A percentile compares a stretch with the other conserved stretches of the same genome.
Evolutionary conservation across 164 flowering plant genomes (phyloP).

Genomic region (Vitis cinerea): DNA sequence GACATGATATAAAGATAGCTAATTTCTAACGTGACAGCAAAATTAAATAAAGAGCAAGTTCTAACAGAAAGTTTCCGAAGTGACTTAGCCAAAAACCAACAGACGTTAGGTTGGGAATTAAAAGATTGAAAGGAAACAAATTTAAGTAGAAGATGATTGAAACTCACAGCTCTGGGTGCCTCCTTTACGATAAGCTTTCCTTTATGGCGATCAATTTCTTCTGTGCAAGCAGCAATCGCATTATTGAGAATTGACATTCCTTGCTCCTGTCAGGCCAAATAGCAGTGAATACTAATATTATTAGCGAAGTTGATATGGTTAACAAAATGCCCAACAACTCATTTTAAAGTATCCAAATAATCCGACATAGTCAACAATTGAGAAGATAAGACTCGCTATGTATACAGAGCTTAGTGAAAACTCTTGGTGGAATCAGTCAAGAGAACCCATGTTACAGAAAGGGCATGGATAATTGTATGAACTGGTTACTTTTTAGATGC

Average conservation of each 20-base stretch:
- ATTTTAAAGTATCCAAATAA: neutral
- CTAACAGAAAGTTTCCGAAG: neutral
- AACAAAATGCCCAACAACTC: neutral
- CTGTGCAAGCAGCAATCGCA: conserved; percentile 78
- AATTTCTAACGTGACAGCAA: neutral
- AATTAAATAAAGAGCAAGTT: neutral
- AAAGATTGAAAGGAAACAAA: neutral
- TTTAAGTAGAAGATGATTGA: neutral
- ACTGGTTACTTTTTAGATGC: too few relatives aligned
- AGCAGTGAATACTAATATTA: neutral
- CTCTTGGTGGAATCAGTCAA: too few relatives aligned
- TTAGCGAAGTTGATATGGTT: neutral
- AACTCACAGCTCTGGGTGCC: conserved; percentile 83
- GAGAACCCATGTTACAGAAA: too few relatives aligned
- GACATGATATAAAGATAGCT: too few relatives aligned
- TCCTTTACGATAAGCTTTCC: conserved; percentile 89
- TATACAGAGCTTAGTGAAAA: too few relatives aligned
- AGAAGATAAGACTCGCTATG: too few relatives aligned
- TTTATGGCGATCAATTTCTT: conserved; percentile 68
- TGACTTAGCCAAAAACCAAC: too few relatives aligned
- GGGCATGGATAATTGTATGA: too few relatives aligned
- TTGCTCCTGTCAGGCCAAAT: conserved; percentile 62
- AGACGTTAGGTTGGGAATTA: too few relatives aligned
- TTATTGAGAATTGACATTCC: conserved; percentile 71
- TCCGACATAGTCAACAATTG: too few relatives aligned